Evolutionary conservation across 1,139 yeast genomes (phyloP).

Genomic region (Kodamaea alishanica): DNA sequence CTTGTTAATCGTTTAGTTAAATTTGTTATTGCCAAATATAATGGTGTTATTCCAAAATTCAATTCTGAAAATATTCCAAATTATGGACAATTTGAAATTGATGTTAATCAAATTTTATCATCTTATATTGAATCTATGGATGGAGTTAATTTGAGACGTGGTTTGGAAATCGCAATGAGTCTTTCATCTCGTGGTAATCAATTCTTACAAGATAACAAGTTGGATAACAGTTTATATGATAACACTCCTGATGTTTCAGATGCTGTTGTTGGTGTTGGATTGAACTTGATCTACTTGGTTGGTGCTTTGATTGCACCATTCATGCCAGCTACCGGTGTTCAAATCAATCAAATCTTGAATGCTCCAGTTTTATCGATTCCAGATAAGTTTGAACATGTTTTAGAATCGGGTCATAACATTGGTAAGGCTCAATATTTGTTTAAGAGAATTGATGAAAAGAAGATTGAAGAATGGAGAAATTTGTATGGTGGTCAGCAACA

Average conservation of each 20-base stretch:
- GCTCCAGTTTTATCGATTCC: slow-evolving; percentile 79
- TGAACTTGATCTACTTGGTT: slow-evolving; percentile 81
- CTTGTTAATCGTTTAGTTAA: slow-evolving; percentile 91
- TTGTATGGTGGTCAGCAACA: slow-evolving; percentile 73
- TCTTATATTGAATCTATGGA: slow-evolving; percentile 74
- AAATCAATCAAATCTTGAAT: slow-evolving; percentile 74
- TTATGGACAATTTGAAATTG: slow-evolving; percentile 50
- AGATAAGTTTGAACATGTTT: slow-evolving; percentile 64
- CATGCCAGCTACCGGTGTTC: slow-evolving; percentile 79
- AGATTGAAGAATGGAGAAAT: slow-evolving; percentile 82
- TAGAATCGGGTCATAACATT: slow-evolving; percentile 80
- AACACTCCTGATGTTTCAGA: slow-evolving; percentile 78
- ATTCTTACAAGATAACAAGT: slow-evolving; percentile 91
- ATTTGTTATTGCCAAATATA: slow-evolving; percentile 85
- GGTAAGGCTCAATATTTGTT: slow-evolving; percentile 91
- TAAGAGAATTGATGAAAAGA: slow-evolving; percentile 85
- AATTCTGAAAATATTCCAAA: slow-evolving; percentile 45
- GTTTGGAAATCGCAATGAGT: slow-evolving; percentile 87
- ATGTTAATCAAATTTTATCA: slow-evolving; percentile 57
- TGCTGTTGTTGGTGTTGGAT: slow-evolving; percentile 88
- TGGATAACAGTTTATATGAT: slow-evolving; percentile 80
- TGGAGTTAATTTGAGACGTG: slow-evolving; percentile 75
- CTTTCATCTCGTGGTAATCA: slow-evolving; percentile 90
- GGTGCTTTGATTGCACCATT: slow-evolving; percentile 79
- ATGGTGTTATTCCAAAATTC: slow-evolving; percentile 77